Evolutionary conservation across 331 rosid species (phyloP), one percentile per base, ranked within the genome.

Genomic region (Prunus yedoensis): DNA sequence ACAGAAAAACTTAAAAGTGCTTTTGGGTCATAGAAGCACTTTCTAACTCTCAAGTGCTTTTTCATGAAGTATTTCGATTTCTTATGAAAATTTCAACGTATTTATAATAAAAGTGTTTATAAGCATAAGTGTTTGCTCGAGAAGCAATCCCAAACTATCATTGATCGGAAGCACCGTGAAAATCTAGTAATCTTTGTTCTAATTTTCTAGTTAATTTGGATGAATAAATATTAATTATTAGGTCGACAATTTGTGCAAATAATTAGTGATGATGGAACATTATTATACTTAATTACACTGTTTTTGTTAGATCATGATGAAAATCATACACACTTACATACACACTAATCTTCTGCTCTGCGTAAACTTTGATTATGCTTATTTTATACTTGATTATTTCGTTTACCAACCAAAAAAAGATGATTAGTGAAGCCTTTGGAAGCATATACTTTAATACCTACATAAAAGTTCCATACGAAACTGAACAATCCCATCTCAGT

Each of bases 91-190:
- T 35, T 35, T 35, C 41, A 35, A 35, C 9, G 9, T 35, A 35
- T 35, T 35, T 35, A 35, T 5, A 35, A 35, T 35, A 6, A 35
- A 35, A 35, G 9, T 2, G 2, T 2, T 35, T 6, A 35, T 6
- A 6, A 35, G 0, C 9, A 35, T 35, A 35, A 35, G 41, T 35
- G 0, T 0, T 35, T 35, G 2, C 41, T 1, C 0, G 41, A 35
- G 2, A 35, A 35, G 0, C 2, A 35, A 0, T 35, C 7, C 2
- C 41, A 35, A 6, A 35, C 35, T 61, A 83, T 87, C 78, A 85
- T 83, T 80, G 71, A 75, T 59, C 12, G 72, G 70, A 58, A 71
- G 73, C 82, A 82, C 86, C 87, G 70, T 87, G 89, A 64, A 77
- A 73, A 68, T 71, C 46, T 53, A 58, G 87, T 61, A 80, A 87